A percentile compares a stretch with the other conserved stretches of the same genome.
phyloP scores from a whole-genome alignment of 441 rosid genomes.

The Bruguiera hainesii region DNA sequence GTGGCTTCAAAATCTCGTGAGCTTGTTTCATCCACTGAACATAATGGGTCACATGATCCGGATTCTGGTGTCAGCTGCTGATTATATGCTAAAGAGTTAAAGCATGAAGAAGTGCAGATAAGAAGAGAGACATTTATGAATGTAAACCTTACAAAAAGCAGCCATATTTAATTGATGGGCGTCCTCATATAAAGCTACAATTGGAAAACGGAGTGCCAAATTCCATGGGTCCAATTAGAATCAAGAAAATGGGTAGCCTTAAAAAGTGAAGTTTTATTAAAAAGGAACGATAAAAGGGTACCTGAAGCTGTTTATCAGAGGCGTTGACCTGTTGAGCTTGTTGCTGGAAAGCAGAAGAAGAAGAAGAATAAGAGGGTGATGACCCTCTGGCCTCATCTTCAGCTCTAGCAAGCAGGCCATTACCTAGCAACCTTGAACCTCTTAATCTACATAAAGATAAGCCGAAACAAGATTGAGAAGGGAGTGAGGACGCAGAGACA shows the following conservation, averaged over 20 bases:
- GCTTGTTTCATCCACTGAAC: conserved; percentile 84
- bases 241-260: conserved; percentile 14
- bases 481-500: conserved; percentile 20
- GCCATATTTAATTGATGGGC: too few species aligned
- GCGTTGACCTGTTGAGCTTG: conserved; percentile 32
- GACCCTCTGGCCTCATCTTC: conserved; percentile 64
- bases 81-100: conserved; percentile 25
- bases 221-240: not conserved
- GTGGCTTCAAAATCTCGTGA: conserved; percentile 59
- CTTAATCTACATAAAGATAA: conserved; percentile 31
- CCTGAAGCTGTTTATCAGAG: conserved; percentile 44
- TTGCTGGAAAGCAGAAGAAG: conserved; percentile 30
- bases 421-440: conserved; percentile 38
- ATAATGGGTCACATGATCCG: conserved; percentile 79
- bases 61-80: conserved; percentile 57
- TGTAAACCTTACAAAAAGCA: too few species aligned
- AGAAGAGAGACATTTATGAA: not conserved
- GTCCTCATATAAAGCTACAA: not conserved
- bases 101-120: not conserved
- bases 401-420: conserved; percentile 54
- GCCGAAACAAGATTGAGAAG: conserved; percentile 29
- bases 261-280: conserved; percentile 10
- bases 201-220: not conserved
- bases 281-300: conserved; percentile 18
- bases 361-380: conserved; percentile 36